Conservation (phyloP, 1,284 basidiomycete genomes). For the Ustilago cynodontis region DNA sequence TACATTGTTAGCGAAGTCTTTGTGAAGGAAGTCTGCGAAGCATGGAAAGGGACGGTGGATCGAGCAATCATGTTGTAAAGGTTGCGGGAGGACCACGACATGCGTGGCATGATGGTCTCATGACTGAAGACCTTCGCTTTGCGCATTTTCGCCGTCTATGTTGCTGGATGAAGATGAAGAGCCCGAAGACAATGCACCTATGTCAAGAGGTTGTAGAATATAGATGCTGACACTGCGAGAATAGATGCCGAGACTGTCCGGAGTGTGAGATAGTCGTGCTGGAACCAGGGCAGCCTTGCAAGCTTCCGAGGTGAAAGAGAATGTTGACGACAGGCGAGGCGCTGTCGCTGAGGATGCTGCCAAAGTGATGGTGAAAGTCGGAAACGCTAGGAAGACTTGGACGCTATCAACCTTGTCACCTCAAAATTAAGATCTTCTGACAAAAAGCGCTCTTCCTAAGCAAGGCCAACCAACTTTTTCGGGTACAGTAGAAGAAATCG, state of each 20-base stretch:
- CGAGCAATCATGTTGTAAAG: slow-evolving; percentile 80
- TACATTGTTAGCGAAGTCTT: slow-evolving; percentile 79
- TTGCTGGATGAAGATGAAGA: not conserved
- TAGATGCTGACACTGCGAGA: not conserved
- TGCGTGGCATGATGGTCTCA: slow-evolving; percentile 64
- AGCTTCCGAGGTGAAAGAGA: not conserved
- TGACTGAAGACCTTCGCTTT: slow-evolving; percentile 64
- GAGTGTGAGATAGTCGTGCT: too few relatives aligned
- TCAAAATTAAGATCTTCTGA: not conserved
- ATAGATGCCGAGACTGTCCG: too few relatives aligned
- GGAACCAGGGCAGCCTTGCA: not conserved
- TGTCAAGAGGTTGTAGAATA: not conserved
- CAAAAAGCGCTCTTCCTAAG: not conserved
- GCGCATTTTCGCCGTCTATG: slow-evolving; percentile 46
- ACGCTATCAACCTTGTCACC: too few relatives aligned
- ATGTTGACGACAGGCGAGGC: not conserved
- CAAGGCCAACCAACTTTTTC: slow-evolving; percentile 32
- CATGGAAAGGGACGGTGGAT: slow-evolving; percentile 65
- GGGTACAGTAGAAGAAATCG: slow-evolving; percentile 37
- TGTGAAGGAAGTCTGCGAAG: slow-evolving; percentile 75
- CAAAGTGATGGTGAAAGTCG: not conserved
- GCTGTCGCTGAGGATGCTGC: not conserved
- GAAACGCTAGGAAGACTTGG: too few relatives aligned
- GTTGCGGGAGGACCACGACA: slow-evolving; percentile 80
- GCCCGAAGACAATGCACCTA: not conserved